These are phyloP conservation scores for Claviceps citrina DNA, from an alignment of 2,329 filamentous ascomycete species.

Conservation along the genomic window DNA sequence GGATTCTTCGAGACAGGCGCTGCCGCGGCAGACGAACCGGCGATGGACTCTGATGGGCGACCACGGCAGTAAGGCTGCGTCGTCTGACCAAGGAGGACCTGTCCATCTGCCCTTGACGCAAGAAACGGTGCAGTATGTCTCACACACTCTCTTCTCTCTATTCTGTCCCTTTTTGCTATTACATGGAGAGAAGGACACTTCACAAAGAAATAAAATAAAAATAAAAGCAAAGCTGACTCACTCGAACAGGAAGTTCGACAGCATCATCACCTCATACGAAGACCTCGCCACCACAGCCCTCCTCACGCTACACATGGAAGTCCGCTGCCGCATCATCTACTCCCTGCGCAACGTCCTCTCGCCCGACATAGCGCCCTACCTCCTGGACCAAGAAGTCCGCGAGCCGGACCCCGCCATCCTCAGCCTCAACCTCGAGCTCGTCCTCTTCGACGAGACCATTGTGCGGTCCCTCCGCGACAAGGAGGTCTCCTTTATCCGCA, in stretches of 20 bases:
- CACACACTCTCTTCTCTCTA: neutral
- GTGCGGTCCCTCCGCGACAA: conserved; percentile 53
- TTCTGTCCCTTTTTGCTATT: neutral
- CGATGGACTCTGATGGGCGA: conserved; percentile 74
- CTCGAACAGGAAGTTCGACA: conserved; percentile 57
- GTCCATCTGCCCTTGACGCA: conserved; percentile 78
- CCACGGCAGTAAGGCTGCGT: conserved; percentile 33
- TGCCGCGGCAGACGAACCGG: conserved; percentile 45
- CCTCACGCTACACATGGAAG: conserved; percentile 74
- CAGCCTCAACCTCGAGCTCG: conserved; percentile 67
- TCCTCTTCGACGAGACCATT: conserved; percentile 75
- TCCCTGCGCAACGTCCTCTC: conserved; percentile 53
- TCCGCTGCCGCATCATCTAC: conserved; percentile 71
- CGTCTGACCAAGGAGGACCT: conserved; percentile 42
- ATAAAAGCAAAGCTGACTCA: conserved; percentile 15
- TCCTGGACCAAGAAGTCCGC: conserved; percentile 54
- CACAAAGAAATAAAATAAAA: neutral
- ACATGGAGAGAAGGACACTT: too few relatives aligned
- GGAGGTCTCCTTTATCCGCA: conserved; percentile 62
- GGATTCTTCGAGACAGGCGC: conserved; percentile 42
- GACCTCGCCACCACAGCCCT: conserved; percentile 66
- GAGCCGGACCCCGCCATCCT: conserved; percentile 70
- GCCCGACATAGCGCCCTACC: conserved; percentile 44
- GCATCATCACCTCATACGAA: conserved; percentile 68
- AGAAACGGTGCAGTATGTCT: conserved; percentile 61